These are phyloP conservation scores for Mytilinidion resinicola DNA, from an alignment of 495 filamentous ascomycete genomes.

Conservation along the genomic window DNA sequence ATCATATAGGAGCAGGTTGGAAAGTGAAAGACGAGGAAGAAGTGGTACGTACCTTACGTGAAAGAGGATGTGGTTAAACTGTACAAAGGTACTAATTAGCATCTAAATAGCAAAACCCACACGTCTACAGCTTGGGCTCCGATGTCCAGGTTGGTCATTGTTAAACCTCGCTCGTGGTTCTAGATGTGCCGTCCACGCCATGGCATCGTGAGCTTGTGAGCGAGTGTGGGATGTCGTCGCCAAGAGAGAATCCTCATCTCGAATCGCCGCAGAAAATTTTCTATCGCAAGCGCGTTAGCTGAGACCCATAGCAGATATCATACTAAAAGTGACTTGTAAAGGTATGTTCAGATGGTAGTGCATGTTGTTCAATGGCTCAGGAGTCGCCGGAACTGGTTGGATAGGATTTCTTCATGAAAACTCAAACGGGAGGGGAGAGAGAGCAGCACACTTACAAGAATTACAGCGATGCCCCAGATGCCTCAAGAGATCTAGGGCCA, in stretches of 20 bases:
- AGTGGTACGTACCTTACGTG: too few species aligned
- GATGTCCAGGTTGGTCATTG: too few species aligned
- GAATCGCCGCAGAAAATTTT: background rate
- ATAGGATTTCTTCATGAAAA: slow-evolving; percentile 24
- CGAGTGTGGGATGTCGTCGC: too few species aligned
- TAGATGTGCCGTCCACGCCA: too few species aligned
- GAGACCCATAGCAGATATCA: background rate
- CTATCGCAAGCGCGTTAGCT: slow-evolving; percentile 3
- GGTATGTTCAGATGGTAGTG: slow-evolving; percentile 91
- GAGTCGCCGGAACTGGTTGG: slow-evolving; percentile 61
- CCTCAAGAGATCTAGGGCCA: background rate
- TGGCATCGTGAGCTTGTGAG: too few species aligned
- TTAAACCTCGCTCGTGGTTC: too few species aligned
- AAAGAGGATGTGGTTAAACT: background rate
- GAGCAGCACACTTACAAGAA: slow-evolving; percentile 3
- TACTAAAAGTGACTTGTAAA: background rate
- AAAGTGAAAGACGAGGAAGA: too few species aligned
- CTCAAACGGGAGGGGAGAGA: background rate
- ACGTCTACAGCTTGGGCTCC: too few species aligned
- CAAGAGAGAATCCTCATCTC: too few species aligned
- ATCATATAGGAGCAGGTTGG: slow-evolving; percentile 26
- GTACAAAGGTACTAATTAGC: too few species aligned
- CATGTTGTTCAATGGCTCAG: slow-evolving; percentile 96
- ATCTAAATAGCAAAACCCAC: too few species aligned
- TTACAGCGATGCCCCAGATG: background rate